phyloP scores from a whole-genome alignment of 257 asterid species.

The Salvia rosmarinus region DNA sequence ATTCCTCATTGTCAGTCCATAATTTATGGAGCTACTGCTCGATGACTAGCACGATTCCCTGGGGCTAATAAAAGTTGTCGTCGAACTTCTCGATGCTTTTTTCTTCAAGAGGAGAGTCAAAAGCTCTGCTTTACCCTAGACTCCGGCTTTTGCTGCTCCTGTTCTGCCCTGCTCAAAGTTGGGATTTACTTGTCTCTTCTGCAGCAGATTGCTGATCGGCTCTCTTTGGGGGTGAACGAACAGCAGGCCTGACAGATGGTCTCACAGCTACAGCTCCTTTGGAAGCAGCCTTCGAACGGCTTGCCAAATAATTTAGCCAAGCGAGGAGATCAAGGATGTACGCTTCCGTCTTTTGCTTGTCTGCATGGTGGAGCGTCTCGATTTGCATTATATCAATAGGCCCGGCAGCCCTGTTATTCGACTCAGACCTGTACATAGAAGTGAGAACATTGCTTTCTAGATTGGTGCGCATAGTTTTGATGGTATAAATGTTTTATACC shows the following conservation, averaged over 20 bases:
- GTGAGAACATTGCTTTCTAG: conserved; percentile 15
- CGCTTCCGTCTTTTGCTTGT: conserved; percentile 63
- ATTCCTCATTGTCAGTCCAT: conserved; percentile 31
- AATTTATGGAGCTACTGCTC: conserved; percentile 8
- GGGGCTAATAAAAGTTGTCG: not conserved
- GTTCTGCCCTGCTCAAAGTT: conserved; percentile 25
- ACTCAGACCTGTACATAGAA: conserved; percentile 53
- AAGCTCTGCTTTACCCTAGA: conserved; percentile 12
- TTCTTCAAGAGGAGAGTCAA: conserved; percentile 16
- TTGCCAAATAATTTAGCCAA: conserved; percentile 71
- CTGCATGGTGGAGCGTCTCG: conserved; percentile 81
- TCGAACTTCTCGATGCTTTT: conserved; percentile 19
- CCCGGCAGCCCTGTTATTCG: conserved; percentile 48
- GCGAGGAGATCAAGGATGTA: conserved; percentile 60
- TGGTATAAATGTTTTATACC: too few relatives aligned
- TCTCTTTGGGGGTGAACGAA: conserved; percentile 23
- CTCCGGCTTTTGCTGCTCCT: conserved; percentile 11
- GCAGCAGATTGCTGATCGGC: conserved; percentile 25
- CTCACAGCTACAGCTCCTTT: conserved; percentile 27
- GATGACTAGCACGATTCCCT: not conserved
- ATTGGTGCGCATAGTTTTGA: not conserved
- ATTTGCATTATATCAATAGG: conserved; percentile 58
- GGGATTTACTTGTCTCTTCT: conserved; percentile 18
- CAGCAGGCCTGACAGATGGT: conserved; percentile 26
- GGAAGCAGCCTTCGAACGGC: conserved; percentile 46